Evolutionary conservation across 495 filamentous ascomycete genomes (phyloP), one percentile per base, ranked within the genome.

Genomic region (Penicilliopsis zonata): DNA sequence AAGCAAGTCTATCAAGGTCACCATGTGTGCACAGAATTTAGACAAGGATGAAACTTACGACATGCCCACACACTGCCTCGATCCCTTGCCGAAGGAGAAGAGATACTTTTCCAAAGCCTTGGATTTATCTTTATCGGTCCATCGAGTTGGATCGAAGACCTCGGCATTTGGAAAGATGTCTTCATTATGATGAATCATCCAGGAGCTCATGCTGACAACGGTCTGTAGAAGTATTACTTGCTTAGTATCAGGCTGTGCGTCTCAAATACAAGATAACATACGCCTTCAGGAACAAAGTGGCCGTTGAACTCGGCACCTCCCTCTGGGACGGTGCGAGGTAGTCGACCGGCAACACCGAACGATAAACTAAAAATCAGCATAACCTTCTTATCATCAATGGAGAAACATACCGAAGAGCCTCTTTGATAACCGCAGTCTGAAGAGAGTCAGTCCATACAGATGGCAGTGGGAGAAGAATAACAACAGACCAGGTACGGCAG

Each of bases 21-120:
- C 14, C 8, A 18, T 13, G n/a, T 12, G 16, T 36, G 18, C 9
- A 32, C 16, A 15, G 4, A 28, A 28, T 19, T n/a, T 8, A 3
- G 4, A 1, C 5, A 12, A 21, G 20, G 33, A 34, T 30, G 10
- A 16, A 28, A 50, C 49, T 19, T 49, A 53, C 50, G 33, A 41
- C 47, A 61, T 59, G 4, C 59, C 59, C 28, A 57, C 34, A 37
- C 59, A 63, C 21, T 47, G 41, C 26, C 55, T 43, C n/a, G 48
- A 45, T 1, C 51, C 57, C 30, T 52, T 54, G 13, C 53, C 46
- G 36, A 63, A 63, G 2, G 55, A 45, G 14, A 60, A 49, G 17
- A 59, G 42, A 17, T 43, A 47, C 12, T 35, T 41, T 9, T 59
- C 49, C 14, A 55, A 28, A 10, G 31, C 24, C 30, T 28, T 42